Base-by-base conservation (phyloP, 306 rosid genomes). In the Lathyrus aphaca region DNA sequence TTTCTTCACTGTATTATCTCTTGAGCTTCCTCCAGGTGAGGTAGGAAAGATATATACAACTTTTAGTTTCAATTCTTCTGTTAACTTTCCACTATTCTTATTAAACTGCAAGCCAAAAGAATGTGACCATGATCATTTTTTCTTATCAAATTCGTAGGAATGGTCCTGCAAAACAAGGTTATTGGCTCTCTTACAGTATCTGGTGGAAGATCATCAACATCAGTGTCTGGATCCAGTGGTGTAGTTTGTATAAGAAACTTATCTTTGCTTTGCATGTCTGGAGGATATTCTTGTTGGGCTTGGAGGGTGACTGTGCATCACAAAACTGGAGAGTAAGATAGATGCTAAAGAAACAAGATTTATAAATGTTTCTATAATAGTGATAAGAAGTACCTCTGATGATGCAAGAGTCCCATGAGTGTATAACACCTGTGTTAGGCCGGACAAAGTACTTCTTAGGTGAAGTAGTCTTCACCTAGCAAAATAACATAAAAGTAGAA, bases 361-460 rank as follows among this genome's bases (percentile, higher is more conserved):
- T 14, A 14, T 3, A n/a, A n/a, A 40, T 57, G 19, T 12, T 8
- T 6, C 50, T 40, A 29, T 14, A 55, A 54, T 67, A n/a, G 51
- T 62, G 63, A 67, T 10, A 57, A 72, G 81, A 57, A 32, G 78
- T 66, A 94, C 98, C 98, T 94, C 97, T 88, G 83, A 94, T 81
- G 54, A 81, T 76, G 75, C 87, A 90, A 12, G 97, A 87, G 72
- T 85, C 96, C 97, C 88, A 73, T 58, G 97, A 90, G 53, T 85
- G 87, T 72, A 94, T 44, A 63, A 94, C 84, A 55, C 97, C 96
- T 7, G 89, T 85, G 81, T 94, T 94, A 18, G 96, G 97, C 62
- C 98, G 91, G 59, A 94, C 98, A 16, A 90, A 94, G 84, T 90
- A 94, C 86, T 85, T 94, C 81, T 87, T 94, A 2, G 98, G 98